A percentile compares a stretch with the other conserved stretches of the same genome.
These are phyloP conservation scores for Sphaerostilbella broomeana DNA, from an alignment of 2,329 filamentous ascomycete species.

Conservation along the genomic window DNA sequence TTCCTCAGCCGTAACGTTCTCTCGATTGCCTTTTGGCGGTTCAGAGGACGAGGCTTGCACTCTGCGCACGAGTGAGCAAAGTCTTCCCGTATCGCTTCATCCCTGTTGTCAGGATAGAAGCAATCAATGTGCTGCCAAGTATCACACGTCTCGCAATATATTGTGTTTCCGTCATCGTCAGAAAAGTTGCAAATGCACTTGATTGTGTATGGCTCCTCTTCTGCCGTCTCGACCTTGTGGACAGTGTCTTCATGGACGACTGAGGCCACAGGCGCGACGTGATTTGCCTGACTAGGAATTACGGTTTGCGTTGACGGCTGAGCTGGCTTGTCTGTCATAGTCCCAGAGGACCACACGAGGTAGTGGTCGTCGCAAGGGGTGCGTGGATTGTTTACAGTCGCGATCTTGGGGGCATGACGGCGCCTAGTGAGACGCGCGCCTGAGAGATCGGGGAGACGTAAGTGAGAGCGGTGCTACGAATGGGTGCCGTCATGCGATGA, in stretches of 20 bases:
- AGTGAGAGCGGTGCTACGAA: slow-evolving; percentile 11
- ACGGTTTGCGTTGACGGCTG: slow-evolving; percentile 49
- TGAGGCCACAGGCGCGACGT: slow-evolving; percentile 26
- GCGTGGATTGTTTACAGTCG: slow-evolving; percentile 42
- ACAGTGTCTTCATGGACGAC: slow-evolving; percentile 35
- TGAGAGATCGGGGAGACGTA: not conserved
- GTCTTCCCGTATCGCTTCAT: slow-evolving; percentile 62
- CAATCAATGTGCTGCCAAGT: slow-evolving; percentile 98
- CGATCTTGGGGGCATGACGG: slow-evolving; percentile 54
- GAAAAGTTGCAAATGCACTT: slow-evolving; percentile 93
- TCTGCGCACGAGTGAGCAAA: slow-evolving; percentile 83
- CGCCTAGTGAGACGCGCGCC: slow-evolving; percentile 41
- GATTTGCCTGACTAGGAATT: slow-evolving; percentile 48
- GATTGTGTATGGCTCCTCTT: slow-evolving; percentile 86
- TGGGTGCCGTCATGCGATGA: slow-evolving; percentile 14
- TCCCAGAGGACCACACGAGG: slow-evolving; percentile 44
- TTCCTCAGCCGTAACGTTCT: slow-evolving; percentile 56
- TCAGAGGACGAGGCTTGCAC: slow-evolving; percentile 71
- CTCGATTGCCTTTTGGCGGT: slow-evolving; percentile 68
- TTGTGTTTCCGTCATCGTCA: slow-evolving; percentile 96
- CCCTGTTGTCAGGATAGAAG: slow-evolving; percentile 73
- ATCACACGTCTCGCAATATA: slow-evolving; percentile 91
- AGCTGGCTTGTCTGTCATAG: slow-evolving; percentile 56
- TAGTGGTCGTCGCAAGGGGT: slow-evolving; percentile 29
- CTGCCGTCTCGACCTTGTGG: slow-evolving; percentile 45